A percentile compares a stretch with the other conserved stretches of the same genome.
Evolutionary conservation across 2,329 filamentous ascomycete species (phyloP).

Genomic region (Emericellopsis atlantica): DNA sequence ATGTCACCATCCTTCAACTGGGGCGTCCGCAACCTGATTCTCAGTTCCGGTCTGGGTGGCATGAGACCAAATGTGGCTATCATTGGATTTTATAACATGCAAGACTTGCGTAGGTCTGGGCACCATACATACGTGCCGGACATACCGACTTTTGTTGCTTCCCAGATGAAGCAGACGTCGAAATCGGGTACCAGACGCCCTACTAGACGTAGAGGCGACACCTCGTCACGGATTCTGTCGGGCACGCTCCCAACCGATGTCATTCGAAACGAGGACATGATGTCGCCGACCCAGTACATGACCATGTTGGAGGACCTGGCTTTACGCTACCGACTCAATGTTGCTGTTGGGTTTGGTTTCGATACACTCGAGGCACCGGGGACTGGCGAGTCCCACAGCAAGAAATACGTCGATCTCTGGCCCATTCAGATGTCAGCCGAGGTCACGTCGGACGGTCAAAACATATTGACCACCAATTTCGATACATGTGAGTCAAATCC

Average conservation of each 20-base stretch:
- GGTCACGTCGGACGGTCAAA: constrained; percentile 53
- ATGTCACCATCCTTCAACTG: constrained; percentile 75
- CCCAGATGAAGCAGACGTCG: constrained; percentile 15
- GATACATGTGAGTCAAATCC: constrained; percentile 57
- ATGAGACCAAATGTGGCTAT: constrained; percentile 86
- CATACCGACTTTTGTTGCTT: constrained; percentile 21
- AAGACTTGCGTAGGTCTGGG: constrained; percentile 53
- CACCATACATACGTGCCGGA: constrained; percentile 45
- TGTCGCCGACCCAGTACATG: constrained; percentile 62
- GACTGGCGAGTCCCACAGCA: constrained; percentile 41
- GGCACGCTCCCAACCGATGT: constrained; percentile 55
- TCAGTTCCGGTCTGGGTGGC: constrained; percentile 71
- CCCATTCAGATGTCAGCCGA: constrained; percentile 90
- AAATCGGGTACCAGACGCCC: constrained; percentile 17
- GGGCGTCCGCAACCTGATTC: constrained; percentile 71
- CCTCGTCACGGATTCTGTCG: constrained; percentile 40
- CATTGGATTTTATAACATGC: constrained; percentile 67
- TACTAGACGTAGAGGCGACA: constrained; percentile 35
- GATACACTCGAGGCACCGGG: constrained; percentile 62
- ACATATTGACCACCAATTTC: constrained; percentile 74
- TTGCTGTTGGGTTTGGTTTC: constrained; percentile 75
- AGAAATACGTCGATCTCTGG: constrained; percentile 80
- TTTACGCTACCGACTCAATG: constrained; percentile 67
- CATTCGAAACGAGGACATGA: constrained; percentile 54
- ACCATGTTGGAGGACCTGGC: constrained; percentile 75